A percentile compares a stretch with the other conserved stretches of the same genome.
phyloP scores from a whole-genome alignment of 371 early-diverging fungal species.

The Saksenaea oblongispora region DNA sequence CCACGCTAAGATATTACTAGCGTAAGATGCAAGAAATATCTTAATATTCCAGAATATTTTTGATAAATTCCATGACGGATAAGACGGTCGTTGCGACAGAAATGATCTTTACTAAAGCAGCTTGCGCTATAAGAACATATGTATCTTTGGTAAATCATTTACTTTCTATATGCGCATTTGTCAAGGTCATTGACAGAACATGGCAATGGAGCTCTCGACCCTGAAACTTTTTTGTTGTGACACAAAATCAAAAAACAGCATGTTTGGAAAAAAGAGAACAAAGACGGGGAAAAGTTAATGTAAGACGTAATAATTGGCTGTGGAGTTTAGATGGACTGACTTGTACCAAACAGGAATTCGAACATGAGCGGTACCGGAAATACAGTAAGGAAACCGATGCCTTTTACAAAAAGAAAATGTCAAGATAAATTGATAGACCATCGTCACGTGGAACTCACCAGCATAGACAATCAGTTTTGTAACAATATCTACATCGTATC shows the following conservation, averaged over 20 bases:
- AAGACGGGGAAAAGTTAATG: not conserved
- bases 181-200: too few species aligned
- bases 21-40: too few species aligned
- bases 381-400: slow-evolving; percentile 61
- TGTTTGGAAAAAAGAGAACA: not conserved
- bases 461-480: slow-evolving; percentile 71
- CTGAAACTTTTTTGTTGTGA: not conserved
- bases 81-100: too few species aligned
- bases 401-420: slow-evolving; percentile 8
- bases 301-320: not conserved
- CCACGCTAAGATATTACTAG: too few species aligned
- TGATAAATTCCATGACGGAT: too few species aligned
- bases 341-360: slow-evolving; percentile 21
- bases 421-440: not conserved
- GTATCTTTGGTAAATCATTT: too few species aligned
- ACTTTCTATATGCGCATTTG: too few species aligned
- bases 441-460: slow-evolving; percentile 26
- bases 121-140: too few species aligned
- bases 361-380: slow-evolving; percentile 55
- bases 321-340: slow-evolving; percentile 4
- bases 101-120: too few species aligned
- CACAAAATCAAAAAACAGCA: not conserved
- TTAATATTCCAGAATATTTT: too few species aligned
- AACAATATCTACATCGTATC: slow-evolving; percentile 72
- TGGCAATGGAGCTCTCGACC: too few species aligned